Evolutionary conservation across 306 rosid genomes (phyloP), one percentile per base, ranked within the genome.

Genomic region (Arachis hypogaea): DNA sequence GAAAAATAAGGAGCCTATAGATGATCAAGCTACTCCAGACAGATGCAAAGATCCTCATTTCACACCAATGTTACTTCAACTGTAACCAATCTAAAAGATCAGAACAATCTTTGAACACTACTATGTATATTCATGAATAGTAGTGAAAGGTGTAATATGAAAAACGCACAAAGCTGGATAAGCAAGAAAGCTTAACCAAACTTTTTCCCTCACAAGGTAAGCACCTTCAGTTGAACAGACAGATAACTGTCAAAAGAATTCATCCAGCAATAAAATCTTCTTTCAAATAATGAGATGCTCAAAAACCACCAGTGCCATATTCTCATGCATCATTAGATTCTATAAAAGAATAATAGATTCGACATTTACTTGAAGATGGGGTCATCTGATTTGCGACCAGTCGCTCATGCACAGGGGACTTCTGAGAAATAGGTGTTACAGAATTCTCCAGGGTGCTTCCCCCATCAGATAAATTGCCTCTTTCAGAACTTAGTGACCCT

Each of bases 401-500:
- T 68, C 81, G 83, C 47, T 83, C 85, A 43, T 73, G 87, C 61
- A 68, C 74, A 7, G 85, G 85, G 36, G 89, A 88, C 75, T 88
- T 88, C 42, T 80, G 86, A 60, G 83, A 86, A 60, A 71, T 58
- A 42, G 89, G 85, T 33, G 89, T 81, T 64, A 72, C 84, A 65
- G 81, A 77, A 73, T 77, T 86, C 76, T 86, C 89, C 74, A 85
- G 51, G 40, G 85, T 82, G 67, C 85, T 89, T 69, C 85, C 91
- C 12, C 75, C 59, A 76, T 84, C 88, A 30, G 88, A 89, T 30
- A 89, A 82, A 76, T 74, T 72, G 36, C 82, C 89, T 77, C 91
- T 89, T 71, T 85, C 94, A 74, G 85, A 86, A 85, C 84, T 57
- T 58, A 86, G 43, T 11, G 89, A 81, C 60, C 91, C 73, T 76